Percentiles rank a stretch among this genome's conserved stretches.
phyloP scores from a whole-genome alignment of 176 grass and related monocot genomes.

The Tillandsia fasciculata region DNA sequence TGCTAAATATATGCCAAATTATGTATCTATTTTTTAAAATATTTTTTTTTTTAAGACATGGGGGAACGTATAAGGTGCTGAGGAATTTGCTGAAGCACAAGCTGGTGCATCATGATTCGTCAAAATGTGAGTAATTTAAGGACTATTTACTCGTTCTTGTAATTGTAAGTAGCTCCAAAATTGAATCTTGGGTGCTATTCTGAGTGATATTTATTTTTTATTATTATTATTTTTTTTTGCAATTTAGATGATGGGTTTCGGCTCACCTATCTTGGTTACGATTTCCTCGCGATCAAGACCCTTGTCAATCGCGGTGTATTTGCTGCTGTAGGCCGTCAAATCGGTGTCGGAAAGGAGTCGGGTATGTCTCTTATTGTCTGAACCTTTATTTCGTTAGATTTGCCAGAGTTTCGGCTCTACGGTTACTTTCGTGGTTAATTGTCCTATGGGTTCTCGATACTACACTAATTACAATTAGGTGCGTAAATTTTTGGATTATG shows the following conservation, averaged over 20 bases:
- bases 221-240: too few relatives aligned
- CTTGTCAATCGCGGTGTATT: conserved; percentile 83
- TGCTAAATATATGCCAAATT: conserved; percentile 3
- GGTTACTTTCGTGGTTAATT: too few relatives aligned
- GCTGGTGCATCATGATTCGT: conserved; percentile 69
- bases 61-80: conserved; percentile 80
- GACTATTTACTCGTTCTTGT: not conserved
- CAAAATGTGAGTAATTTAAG: conserved; percentile 53
- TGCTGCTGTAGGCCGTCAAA: conserved; percentile 74
- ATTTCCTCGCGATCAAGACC: conserved; percentile 93
- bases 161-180: conserved; percentile 1
- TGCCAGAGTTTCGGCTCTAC: too few relatives aligned
- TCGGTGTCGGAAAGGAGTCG: conserved; percentile 91
- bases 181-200: not conserved
- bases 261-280: conserved; percentile 93
- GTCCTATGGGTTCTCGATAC: too few relatives aligned
- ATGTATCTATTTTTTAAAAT: not conserved
- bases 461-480: too few relatives aligned
- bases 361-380: conserved; percentile 18
- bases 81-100: conserved; percentile 89
- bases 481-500: too few relatives aligned
- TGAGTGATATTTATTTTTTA: conserved; percentile 8
- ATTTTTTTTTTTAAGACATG: conserved; percentile 37
- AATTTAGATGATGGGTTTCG: conserved; percentile 76
- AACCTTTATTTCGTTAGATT: not conserved